A percentile compares a stretch with the other conserved stretches of the same genome.
phyloP scores from a whole-genome alignment of 2,329 filamentous ascomycete species.

The Coniochaeta sp. region DNA sequence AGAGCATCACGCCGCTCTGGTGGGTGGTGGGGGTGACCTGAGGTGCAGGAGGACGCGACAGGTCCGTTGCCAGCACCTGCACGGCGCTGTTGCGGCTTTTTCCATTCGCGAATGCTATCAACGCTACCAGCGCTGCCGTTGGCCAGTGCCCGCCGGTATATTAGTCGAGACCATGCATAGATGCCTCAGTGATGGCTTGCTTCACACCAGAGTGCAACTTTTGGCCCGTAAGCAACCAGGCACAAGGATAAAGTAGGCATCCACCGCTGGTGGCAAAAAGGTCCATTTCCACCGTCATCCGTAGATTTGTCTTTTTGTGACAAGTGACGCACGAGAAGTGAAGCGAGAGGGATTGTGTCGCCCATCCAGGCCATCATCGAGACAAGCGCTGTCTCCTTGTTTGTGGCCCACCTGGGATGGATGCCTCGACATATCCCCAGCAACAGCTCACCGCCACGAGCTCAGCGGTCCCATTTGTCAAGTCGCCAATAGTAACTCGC shows the following conservation, averaged over 20 bases:
- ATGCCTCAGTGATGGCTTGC: background rate
- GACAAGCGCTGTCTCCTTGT: background rate
- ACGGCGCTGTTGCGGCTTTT: background rate
- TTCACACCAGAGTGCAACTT: background rate
- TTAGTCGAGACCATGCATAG: background rate
- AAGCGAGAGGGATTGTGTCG: background rate
- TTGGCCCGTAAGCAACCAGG: background rate
- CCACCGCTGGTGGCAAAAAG: background rate
- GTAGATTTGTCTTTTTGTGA: background rate
- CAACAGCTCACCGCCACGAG: background rate
- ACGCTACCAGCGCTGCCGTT: background rate
- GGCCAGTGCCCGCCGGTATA: background rate
- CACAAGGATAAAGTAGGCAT: background rate
- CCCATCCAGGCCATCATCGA: background rate
- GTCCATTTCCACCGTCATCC: background rate
- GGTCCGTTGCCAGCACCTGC: background rate
- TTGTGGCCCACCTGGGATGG: background rate
- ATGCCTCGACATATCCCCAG: background rate
- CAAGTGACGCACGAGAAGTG: background rate
- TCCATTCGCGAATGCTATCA: background rate
- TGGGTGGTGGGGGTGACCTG: background rate
- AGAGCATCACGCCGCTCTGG: background rate
- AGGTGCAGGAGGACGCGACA: background rate
- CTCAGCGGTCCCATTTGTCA: background rate
- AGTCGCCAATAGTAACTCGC: background rate